Percentiles rank a stretch among this genome's conserved stretches.
Evolutionary conservation across 2,329 filamentous ascomycete species (phyloP).

Genomic region (Arthrinium puccinioides): DNA sequence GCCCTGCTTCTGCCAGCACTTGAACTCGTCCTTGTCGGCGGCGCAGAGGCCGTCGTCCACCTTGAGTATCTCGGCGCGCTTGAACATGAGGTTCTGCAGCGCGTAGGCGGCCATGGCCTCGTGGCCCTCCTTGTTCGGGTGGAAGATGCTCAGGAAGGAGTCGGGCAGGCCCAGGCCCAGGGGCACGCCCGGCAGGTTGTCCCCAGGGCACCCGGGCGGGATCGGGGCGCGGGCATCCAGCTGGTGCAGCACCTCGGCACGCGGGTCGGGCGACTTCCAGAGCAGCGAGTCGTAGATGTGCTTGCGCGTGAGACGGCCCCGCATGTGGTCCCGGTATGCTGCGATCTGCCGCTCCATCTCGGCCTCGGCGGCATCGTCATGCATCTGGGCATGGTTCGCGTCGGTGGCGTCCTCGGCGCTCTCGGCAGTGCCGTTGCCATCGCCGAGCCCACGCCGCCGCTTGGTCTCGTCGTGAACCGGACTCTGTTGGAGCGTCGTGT

Average conservation of each 20-base stretch:
- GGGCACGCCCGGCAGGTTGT: slow-evolving; percentile 8
- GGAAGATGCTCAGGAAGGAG: slow-evolving; percentile 21
- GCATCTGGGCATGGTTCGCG: too few species aligned
- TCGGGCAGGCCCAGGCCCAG: slow-evolving; percentile 21
- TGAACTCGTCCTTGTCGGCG: slow-evolving; percentile 12
- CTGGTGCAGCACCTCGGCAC: slow-evolving; percentile 13
- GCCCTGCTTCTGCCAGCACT: slow-evolving; percentile 18
- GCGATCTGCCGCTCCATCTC: too few species aligned
- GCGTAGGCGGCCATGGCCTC: slow-evolving; percentile 21
- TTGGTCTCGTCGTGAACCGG: background rate
- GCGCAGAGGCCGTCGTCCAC: slow-evolving; percentile 7
- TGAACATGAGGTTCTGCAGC: slow-evolving; percentile 11
- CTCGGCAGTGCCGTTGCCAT: slow-evolving; percentile 2
- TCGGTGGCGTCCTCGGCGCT: slow-evolving; percentile 2
- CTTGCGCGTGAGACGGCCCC: too few species aligned
- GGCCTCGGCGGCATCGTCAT: background rate
- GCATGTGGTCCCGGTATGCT: too few species aligned
- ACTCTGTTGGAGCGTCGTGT: slow-evolving; percentile 9
- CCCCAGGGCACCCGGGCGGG: slow-evolving; percentile 19
- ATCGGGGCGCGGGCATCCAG: slow-evolving; percentile 16
- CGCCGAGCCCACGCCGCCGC: too few species aligned
- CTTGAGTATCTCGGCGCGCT: slow-evolving; percentile 14
- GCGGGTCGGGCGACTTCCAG: slow-evolving; percentile 14
- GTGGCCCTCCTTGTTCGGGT: slow-evolving; percentile 23
- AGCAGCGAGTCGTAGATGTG: slow-evolving; percentile 17